Conservation (phyloP, 345 rosid species). For the Hypericum androsaemum region DNA sequence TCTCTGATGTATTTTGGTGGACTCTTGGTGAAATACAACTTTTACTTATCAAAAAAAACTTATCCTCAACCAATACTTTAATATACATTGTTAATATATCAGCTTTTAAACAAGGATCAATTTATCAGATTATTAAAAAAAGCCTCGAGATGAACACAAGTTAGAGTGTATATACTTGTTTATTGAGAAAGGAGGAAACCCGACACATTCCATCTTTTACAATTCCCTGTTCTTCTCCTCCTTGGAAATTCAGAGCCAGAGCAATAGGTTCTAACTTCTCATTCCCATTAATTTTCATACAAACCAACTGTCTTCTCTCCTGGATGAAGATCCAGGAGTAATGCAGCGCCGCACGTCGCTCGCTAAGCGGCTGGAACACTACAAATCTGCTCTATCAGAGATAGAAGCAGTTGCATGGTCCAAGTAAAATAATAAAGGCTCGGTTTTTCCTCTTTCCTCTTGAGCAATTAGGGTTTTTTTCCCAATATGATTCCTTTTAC, state of each 20-base stretch:
- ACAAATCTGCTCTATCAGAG: constrained; percentile 81
- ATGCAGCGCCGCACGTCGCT: constrained; percentile 60
- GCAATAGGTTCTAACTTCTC: not conserved
- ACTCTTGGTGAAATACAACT: too few relatives aligned
- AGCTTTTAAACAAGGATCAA: too few relatives aligned
- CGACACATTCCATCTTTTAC: constrained; percentile 79
- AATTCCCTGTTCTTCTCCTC: not conserved
- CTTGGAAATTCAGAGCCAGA: not conserved
- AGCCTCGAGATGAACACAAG: too few relatives aligned
- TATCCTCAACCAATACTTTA: too few relatives aligned
- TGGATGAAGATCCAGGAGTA: constrained; percentile 83
- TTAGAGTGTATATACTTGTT: constrained; percentile 42
- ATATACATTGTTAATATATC: too few relatives aligned
- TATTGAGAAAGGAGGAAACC: constrained; percentile 90
- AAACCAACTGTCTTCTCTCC: constrained; percentile 42
- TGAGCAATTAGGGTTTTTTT: too few relatives aligned
- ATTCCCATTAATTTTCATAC: constrained; percentile 26
- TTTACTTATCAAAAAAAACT: too few relatives aligned
- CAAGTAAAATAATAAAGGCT: constrained; percentile 33
- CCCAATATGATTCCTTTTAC: too few relatives aligned
- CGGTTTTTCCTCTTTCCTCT: too few relatives aligned
- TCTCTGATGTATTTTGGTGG: too few relatives aligned
- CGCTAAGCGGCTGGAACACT: constrained; percentile 73
- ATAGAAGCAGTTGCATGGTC: constrained; percentile 90
- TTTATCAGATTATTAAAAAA: too few relatives aligned